Evolutionary conservation across 257 asterid genomes (phyloP).

Genomic region (Fraxinus excelsior): DNA sequence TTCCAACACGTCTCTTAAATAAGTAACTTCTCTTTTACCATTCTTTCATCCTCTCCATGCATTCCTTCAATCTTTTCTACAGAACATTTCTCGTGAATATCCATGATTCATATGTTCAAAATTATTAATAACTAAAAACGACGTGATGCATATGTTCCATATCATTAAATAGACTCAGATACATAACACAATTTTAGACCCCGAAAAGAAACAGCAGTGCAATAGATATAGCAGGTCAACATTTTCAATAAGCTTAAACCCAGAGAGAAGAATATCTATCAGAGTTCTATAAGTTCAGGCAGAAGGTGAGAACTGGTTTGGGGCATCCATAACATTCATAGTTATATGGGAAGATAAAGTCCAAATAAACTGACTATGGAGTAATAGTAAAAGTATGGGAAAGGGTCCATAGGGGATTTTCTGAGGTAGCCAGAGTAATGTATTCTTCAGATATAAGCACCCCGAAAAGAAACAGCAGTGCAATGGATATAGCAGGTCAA

Average conservation of each 20-base stretch:
- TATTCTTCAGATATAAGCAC: not conserved
- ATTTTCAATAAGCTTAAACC: not conserved
- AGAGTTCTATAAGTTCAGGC: too few species aligned
- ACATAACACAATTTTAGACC: not conserved
- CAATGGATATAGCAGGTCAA: not conserved
- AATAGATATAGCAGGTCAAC: not conserved
- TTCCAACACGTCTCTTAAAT: not conserved
- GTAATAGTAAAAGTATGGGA: too few species aligned
- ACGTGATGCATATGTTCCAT: not conserved
- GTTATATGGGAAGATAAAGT: too few species aligned
- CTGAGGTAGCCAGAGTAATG: too few species aligned
- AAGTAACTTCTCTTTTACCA: not conserved
- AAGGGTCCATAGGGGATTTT: too few species aligned
- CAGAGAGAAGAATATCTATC: not conserved
- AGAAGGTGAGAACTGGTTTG: too few species aligned
- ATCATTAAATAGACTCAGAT: too few species aligned
- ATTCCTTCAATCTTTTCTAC: not conserved
- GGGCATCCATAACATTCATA: too few species aligned
- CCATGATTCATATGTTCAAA: not conserved
- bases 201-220: not conserved
- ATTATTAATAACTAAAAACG: too few species aligned
- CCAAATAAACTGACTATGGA: too few species aligned
- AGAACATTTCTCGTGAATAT: not conserved
- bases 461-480: not conserved
- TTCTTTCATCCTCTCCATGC: not conserved